Evolutionary conservation across 352 stramenopile genomes (phyloP), one percentile per base, ranked within the genome.

Genomic region (Phytophthora palmivora): DNA sequence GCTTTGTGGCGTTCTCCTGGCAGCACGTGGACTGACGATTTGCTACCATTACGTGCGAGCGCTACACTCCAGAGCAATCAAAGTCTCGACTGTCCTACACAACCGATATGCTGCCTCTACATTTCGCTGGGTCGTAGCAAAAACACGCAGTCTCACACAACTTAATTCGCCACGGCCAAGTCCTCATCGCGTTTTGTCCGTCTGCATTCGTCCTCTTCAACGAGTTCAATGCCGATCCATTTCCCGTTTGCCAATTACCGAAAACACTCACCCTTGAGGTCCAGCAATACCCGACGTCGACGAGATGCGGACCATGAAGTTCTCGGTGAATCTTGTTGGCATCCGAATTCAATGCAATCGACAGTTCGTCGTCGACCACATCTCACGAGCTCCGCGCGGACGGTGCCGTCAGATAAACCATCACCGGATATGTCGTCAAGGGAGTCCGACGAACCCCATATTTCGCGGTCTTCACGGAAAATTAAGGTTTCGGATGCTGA

Each of bases 401-500:
- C 67, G 18, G 36, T 62, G 3, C 57, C 56, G 14, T 19, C 46
- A 1, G 67, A 76, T 24, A 41, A 33, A 60, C 43, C 46, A 5
- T 76, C 67, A 7, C 67, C 61, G 7, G 22, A 36, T 1, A 6
- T 53, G 21, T 71, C 61, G 5, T 63, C 63, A 6, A 62, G 19
- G 15, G 58, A 72, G 7, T 70, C 58, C 7, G 38, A 76, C 14
- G 62, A 24, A 32, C 24, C 7, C 5, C 38, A 44, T 10, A 16
- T 36, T 12, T 12, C 62, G 19, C 51, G 12, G 4, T 4, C 41
- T 2, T 37, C 52, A 4, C 63, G 63, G 19, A 79, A 79, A 28
- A 59, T 79, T 12, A 19, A 38, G 6, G 47, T 79, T 12, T 70
- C 66, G 0, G 71, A 77, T 22, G 55, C 53, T 6, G 67, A 77